Base-by-base conservation (phyloP, 495 filamentous ascomycete species). In the Aspergillus sclerotiicarbonarius region DNA sequence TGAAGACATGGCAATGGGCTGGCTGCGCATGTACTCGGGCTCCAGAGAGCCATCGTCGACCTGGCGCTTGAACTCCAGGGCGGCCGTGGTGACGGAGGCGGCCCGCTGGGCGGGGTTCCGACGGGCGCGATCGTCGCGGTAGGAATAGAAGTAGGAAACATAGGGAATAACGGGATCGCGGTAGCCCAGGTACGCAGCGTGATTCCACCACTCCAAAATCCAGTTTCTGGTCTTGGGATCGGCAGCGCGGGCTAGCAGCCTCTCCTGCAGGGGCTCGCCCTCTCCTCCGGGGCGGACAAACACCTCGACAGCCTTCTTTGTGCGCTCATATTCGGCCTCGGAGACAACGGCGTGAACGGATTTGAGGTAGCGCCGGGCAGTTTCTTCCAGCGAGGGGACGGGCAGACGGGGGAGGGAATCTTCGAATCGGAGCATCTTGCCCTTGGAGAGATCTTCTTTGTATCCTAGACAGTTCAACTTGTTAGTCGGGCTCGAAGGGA, bases 131-230 rank as follows among this genome's bases (percentile, higher is more conserved):
- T 99, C 95, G 71, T 99, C 95, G 54, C 89, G 84, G 81, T 96
- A 93, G 35, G 91, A 96, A 79, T 99, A 99, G 77, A 99, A 99
- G 81, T 99, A 99, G 71, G 91, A 96, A 62, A 99, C 95, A 70
- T 98, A 99, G 55, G 95, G 95, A 30, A 98, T 89, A 29, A 99
- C 90, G 35, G 95, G 95, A 73, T 97, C 95, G 58, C 93, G 90
- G 80, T 96, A 96, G 57, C 69, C 82, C 54, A 99, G 82, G 76
- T 99, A 99, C 39, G 94, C 92, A 3, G 84, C 82, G 55, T 92
- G 82, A 74, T 97, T 96, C 95, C 95, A 99, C 95, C 95, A 99
- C 64, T 98, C 92, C 58, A 85, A 83, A 16, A 99, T 71, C 95
- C 95, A 99, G 78, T 97, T 99, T 75, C 89, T 90, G 73, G 81